Percentiles rank a stretch among this genome's conserved stretches.
Evolutionary conservation across 176 grass and related monocot genomes (phyloP).

Genomic region (Rhipidocladum racemiflorum): DNA sequence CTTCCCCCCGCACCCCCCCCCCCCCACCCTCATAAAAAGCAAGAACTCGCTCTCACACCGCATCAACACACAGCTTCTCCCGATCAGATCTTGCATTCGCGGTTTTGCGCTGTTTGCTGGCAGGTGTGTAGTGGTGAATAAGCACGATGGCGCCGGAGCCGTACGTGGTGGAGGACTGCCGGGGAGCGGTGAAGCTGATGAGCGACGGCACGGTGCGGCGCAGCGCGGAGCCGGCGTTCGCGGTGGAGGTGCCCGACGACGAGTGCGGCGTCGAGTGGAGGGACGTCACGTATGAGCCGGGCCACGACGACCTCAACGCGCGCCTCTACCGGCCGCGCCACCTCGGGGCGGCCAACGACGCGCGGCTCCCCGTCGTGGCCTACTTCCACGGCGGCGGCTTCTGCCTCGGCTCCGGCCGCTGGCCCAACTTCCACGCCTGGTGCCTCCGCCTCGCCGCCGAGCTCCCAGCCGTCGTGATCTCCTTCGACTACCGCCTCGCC

Average conservation of each 20-base stretch:
- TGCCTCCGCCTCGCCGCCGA: slow-evolving; percentile 54
- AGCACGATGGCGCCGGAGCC: neutral
- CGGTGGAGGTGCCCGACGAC: neutral
- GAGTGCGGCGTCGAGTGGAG: slow-evolving; percentile 31
- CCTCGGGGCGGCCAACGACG: neutral
- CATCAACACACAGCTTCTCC: too few relatives aligned
- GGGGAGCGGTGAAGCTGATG: slow-evolving; percentile 29
- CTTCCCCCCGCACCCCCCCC: too few relatives aligned
- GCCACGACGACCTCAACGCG: slow-evolving; percentile 19
- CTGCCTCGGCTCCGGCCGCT: slow-evolving; percentile 38
- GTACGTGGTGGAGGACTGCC: slow-evolving; percentile 36
- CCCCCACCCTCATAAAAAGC: too few relatives aligned
- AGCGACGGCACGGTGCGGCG: slow-evolving; percentile 53
- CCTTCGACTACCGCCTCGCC: slow-evolving; percentile 60
- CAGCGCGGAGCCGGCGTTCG: slow-evolving; percentile 6
- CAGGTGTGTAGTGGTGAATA: too few relatives aligned
- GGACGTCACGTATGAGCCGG: slow-evolving; percentile 22
- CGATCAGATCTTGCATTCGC: too few relatives aligned
- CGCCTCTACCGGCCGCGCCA: slow-evolving; percentile 28
- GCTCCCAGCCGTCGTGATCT: slow-evolving; percentile 31
- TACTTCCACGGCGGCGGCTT: slow-evolving; percentile 52
- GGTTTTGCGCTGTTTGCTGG: too few relatives aligned
- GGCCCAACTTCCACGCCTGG: slow-evolving; percentile 37
- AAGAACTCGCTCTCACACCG: too few relatives aligned
- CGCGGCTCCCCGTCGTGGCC: slow-evolving; percentile 28